Evolutionary conservation across 352 stramenopile species (phyloP), one percentile per base, ranked within the genome.

Genomic region (Globisporangium paroecandrum): DNA sequence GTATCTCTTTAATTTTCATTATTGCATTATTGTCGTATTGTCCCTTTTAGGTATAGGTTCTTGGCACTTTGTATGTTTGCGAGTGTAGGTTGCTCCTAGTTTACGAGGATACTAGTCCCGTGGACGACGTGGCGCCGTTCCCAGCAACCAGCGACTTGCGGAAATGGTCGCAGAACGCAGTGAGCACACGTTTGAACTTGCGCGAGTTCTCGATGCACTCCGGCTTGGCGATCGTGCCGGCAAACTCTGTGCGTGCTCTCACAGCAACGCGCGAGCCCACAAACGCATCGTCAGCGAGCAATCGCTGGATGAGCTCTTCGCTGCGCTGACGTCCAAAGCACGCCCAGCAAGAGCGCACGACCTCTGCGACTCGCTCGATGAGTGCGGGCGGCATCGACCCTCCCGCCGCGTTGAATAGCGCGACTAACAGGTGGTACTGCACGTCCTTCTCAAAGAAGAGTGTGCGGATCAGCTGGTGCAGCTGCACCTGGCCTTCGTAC

Each of bases 381-480:
- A 90, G 76, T 15, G 73, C 84, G 2, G 81, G 77, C 9, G 85
- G 73, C 82, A 91, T 88, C 25, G 68, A 74, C 2, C 80, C 79
- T 13, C 78, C 81, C 0, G 80, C 83, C 24, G 83, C 82, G 66
- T 87, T 86, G 66, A 93, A 91, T 20, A 92, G 65, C 34, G 76
- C 83, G 27, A 89, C 75, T 18, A 93, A 72, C 15, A 90, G 38
- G 38, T 87, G 81, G 63, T 89, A 93, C 68, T 90, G 83, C 13
- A 91, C 67, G 68, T 92, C 85, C 63, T 90, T 89, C 47, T 91
- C 83, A 62, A 92, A 91, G 69, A 92, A 89, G n/a, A 93, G 66
- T 24, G 77, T 81, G 36, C 82, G 82, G 69, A 93, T 87, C 53
- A 88, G 67, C 41, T 90, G 63, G 68, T 88, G 72, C 24, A 93